Evolutionary conservation across 768 basidiomycete species (phyloP), one percentile per base, ranked within the genome.

Genomic region (Multifurca ochricompacta): DNA sequence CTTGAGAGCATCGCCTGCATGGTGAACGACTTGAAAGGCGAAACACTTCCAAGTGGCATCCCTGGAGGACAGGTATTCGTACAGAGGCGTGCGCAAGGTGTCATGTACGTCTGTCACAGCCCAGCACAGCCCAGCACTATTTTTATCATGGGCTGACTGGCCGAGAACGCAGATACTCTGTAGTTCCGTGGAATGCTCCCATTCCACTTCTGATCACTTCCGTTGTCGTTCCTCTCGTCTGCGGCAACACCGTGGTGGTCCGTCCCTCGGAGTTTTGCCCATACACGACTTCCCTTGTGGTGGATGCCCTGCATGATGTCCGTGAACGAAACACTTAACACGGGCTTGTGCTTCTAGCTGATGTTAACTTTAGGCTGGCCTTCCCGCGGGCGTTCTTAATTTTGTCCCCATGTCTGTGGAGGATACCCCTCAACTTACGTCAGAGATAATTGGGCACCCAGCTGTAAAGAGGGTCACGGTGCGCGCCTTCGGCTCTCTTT

Each of bases 381-480:
- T 87, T 1, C 83, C 83, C 4, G 64, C 68, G 14, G 82, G 81
- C 6, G 81, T 81, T 6, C 60, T 85, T 6, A 82, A 84, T 59
- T 76, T 74, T 60, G 60, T 84, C 13, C 73, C 76, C 6, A 73
- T 75, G 56, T 73, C 76, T 4, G 63, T 67, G 14, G 71, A 76
- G 36, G 68, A 65, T 40, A 69, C 76, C 0, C 77, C 80, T 2
- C 59, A 63, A 1, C 62, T 76, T 31, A 74, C 74, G 0, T 69
- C 77, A 0, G 71, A 79, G 62, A 72, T 82, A 19, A 82, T 84
- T 51, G 78, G 72, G 2, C 76, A 83, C 61, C 77, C 78, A 2
- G 63, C 68, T 18, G 70, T 82, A 21, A 72, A 74, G 19, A 76
- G 77, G 46, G 69, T 84, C 53, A 83, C 78, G 46, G 79, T 79